phyloP scores from a whole-genome alignment of 805 yeast species.

The Myxozyma udenii region DNA sequence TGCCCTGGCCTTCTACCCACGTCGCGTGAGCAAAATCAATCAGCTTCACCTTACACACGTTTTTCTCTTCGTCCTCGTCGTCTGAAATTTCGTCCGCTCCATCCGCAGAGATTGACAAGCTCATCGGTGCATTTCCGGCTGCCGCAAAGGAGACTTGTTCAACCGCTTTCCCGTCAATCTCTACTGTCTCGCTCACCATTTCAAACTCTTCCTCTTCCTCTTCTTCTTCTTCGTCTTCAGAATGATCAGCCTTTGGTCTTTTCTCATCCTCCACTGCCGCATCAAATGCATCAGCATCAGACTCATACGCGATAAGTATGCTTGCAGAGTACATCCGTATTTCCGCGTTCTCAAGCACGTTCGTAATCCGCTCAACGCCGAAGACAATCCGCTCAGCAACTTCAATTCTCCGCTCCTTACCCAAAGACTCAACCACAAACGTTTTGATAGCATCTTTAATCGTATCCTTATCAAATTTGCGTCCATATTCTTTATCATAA shows the following conservation, averaged over 20 bases:
- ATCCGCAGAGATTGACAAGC: not conserved
- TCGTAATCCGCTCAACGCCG: slow-evolving; percentile 64
- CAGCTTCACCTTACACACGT: slow-evolving; percentile 58
- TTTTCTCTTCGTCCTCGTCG: slow-evolving; percentile 32
- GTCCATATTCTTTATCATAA: slow-evolving; percentile 70
- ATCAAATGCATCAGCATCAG: slow-evolving; percentile 57
- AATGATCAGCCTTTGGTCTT: not conserved
- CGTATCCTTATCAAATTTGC: slow-evolving; percentile 48
- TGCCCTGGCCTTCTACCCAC: slow-evolving; percentile 58
- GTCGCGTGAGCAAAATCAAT: slow-evolving; percentile 92
- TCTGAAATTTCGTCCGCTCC: slow-evolving; percentile 21
- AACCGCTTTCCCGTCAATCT: slow-evolving; percentile 14
- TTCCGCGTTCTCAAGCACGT: slow-evolving; percentile 61
- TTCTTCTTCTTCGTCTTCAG: slow-evolving; percentile 28
- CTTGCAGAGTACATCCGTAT: slow-evolving; percentile 69
- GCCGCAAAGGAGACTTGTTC: slow-evolving; percentile 12
- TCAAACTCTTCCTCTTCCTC: slow-evolving; percentile 33
- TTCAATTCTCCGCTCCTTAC: slow-evolving; percentile 37
- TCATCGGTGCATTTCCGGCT: not conserved
- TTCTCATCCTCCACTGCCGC: slow-evolving; percentile 5
- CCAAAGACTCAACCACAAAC: slow-evolving; percentile 43
- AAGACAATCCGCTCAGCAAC: slow-evolving; percentile 49
- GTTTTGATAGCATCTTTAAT: slow-evolving; percentile 45
- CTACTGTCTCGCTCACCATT: slow-evolving; percentile 13
- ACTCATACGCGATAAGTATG: slow-evolving; percentile 70